A percentile compares a stretch with the other conserved stretches of the same genome.
Conservation (phyloP, 2,329 filamentous ascomycete species). For the Dryadomyces quercus-mongolicae region DNA sequence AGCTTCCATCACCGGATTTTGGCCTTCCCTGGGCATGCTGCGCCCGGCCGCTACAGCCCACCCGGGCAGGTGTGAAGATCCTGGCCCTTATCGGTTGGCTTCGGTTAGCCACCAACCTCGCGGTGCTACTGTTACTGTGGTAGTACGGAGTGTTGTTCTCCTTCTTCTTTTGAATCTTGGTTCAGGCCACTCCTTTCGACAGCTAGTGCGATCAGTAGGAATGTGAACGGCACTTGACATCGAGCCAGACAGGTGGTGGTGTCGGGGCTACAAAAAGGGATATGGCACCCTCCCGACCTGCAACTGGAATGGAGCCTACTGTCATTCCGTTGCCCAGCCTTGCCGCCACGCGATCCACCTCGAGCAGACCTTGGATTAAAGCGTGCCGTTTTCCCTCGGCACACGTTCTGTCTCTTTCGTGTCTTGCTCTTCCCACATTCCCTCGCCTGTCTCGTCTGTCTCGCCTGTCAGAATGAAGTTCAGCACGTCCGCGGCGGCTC, state of each 20-base stretch:
- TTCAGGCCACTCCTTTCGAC: background rate
- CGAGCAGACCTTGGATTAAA: too few species aligned
- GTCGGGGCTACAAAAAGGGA: background rate
- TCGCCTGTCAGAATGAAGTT: background rate
- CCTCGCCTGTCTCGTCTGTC: background rate
- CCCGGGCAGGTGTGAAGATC: background rate
- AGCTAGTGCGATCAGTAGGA: background rate
- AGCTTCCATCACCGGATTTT: background rate
- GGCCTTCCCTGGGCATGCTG: too few species aligned
- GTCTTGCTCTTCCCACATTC: too few species aligned
- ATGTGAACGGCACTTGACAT: background rate
- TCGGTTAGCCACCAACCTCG: too few species aligned
- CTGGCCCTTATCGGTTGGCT: background rate
- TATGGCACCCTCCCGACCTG: background rate
- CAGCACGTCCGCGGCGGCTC: background rate
- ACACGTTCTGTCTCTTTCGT: background rate
- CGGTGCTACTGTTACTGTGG: too few species aligned
- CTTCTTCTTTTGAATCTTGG: background rate
- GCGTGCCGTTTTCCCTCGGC: too few species aligned
- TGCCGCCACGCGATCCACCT: background rate
- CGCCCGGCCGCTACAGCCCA: too few species aligned
- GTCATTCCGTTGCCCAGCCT: background rate
- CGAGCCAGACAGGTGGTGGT: background rate
- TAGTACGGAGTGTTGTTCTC: background rate
- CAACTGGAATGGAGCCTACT: background rate